Evolutionary conservation across 495 filamentous ascomycete genomes (phyloP), one percentile per base, ranked within the genome.

Genomic region (Podospora pseudopauciseta): DNA sequence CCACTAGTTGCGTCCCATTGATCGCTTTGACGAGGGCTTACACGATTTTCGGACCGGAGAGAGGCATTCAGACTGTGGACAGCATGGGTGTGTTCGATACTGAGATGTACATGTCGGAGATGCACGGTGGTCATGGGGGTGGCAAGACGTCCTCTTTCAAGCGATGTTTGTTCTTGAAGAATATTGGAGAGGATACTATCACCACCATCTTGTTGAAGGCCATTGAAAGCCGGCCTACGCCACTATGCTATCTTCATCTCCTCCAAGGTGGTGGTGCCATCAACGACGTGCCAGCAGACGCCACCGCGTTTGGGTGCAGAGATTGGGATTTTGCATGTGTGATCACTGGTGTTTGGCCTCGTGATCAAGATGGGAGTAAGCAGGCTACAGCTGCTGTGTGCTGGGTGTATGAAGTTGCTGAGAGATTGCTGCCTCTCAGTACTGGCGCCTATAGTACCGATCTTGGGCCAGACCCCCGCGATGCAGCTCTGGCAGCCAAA

Each of bases 311-410:
- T 66, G 87, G 88, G 64, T 88, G 83, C 78, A 83, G 87, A 79
- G 80, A 86, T 75, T 90, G 86, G 87, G 80, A 84, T 62, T 89
- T 84, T 80, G 87, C 88, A 65, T 89, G 87, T 66, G 85, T 89
- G 26, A 67, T 90, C 65, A 89, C 87, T n/a, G 86, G 86, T 55
- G 82, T 89, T 72, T 90, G 87, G 87, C 74, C 76, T 26, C 83
- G 86, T 64, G 78, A 86, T 18, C 76, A 86, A 78, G 85, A 88
- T 77, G 80, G 76, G 65, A 82, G 80, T n/a, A 76, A 81, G 70
- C 63, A 71, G 18, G 77, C 83, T 72, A 79, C 53, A 73, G 73
- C 76, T 63, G 78, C 78, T 60, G 73, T 85, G 39, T 68, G 61
- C 39, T 90, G 87, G 88, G 87, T 89, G 60, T 90, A 89, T 74